These are phyloP conservation scores for Spathaspora boniae DNA, from an alignment of 805 yeast genomes.

Conservation along the genomic window DNA sequence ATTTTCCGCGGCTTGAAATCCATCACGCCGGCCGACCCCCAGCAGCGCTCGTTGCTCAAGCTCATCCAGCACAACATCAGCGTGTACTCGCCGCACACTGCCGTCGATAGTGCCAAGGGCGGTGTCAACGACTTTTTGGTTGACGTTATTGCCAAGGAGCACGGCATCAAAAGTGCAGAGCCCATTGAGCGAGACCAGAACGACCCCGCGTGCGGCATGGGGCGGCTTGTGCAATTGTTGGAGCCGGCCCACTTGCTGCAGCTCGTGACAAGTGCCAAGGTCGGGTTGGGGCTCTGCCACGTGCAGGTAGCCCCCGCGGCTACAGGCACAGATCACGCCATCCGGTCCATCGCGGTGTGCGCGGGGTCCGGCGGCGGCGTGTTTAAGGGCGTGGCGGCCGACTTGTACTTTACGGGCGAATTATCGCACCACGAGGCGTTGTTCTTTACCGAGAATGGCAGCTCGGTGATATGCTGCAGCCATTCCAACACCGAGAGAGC, in stretches of 20 bases:
- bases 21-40: conserved; percentile 63
- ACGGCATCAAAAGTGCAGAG: conserved; percentile 22
- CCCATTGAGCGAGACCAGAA: conserved; percentile 45
- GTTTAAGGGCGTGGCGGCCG: conserved; percentile 58
- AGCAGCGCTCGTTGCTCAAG: conserved; percentile 70
- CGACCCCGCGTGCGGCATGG: conserved; percentile 72
- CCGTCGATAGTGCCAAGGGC: conserved; percentile 86
- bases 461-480: conserved; percentile 72
- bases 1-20: conserved; percentile 84
- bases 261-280: conserved; percentile 53
- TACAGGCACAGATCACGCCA: conserved; percentile 23
- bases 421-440: conserved; percentile 90
- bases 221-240: conserved; percentile 57
- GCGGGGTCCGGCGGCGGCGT: conserved; percentile 94
- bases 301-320: conserved; percentile 58
- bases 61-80: conserved; percentile 75
- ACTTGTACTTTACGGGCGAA: conserved; percentile 86
- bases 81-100: conserved; percentile 95
- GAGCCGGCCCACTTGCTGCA: conserved; percentile 40
- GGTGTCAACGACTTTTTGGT: conserved; percentile 95
- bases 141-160: conserved; percentile 44
- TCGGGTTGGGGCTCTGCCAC: conserved; percentile 45
- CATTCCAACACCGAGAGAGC: conserved; percentile 95
- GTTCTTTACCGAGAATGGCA: conserved; percentile 64
- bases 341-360: conserved; percentile 73